A percentile compares a stretch with the other conserved stretches of the same genome.
Conservation (phyloP, 805 yeast species). For the Wickerhamiella siamensis region DNA sequence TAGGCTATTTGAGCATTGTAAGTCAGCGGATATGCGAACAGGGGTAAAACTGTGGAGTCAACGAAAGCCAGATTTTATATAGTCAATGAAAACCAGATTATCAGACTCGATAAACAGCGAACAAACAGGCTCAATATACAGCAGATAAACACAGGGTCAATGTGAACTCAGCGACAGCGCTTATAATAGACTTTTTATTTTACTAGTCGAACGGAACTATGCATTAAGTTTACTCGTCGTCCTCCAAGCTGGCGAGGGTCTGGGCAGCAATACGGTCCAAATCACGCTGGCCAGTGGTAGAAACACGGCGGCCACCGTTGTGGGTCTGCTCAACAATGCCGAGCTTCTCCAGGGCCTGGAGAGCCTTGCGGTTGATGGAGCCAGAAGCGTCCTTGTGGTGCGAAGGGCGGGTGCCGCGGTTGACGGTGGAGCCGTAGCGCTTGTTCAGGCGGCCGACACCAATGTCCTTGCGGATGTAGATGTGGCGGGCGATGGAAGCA, state of each 20-base stretch:
- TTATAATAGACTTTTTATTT: conserved; percentile 28
- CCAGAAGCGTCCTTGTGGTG: conserved; percentile 99
- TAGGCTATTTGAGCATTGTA: too few species aligned
- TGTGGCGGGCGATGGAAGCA: conserved; percentile 99
- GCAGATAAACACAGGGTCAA: too few species aligned
- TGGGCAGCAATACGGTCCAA: conserved; percentile 99
- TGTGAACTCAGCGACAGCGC: too few species aligned
- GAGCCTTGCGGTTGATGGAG: conserved; percentile 95
- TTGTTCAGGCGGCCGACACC: conserved; percentile 99
- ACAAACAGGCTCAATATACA: too few species aligned
- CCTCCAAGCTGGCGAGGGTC: conserved; percentile 84
- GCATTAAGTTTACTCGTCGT: conserved; percentile 16
- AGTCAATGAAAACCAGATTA: too few species aligned
- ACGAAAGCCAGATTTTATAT: too few species aligned
- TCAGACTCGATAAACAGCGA: too few species aligned
- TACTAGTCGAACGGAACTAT: background rate
- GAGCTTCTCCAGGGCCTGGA: conserved; percentile 95
- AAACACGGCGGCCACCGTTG: conserved; percentile 98
- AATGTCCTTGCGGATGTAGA: conserved; percentile 97
- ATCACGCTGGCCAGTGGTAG: conserved; percentile 99
- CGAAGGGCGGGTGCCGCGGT: conserved; percentile 98
- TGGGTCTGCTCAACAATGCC: conserved; percentile 93
- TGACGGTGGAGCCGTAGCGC: conserved; percentile 96
- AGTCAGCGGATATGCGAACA: too few species aligned
- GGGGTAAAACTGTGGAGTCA: too few species aligned